Base-by-base conservation (phyloP, 2,329 filamentous ascomycete species). In the Aschersonia sp. region DNA sequence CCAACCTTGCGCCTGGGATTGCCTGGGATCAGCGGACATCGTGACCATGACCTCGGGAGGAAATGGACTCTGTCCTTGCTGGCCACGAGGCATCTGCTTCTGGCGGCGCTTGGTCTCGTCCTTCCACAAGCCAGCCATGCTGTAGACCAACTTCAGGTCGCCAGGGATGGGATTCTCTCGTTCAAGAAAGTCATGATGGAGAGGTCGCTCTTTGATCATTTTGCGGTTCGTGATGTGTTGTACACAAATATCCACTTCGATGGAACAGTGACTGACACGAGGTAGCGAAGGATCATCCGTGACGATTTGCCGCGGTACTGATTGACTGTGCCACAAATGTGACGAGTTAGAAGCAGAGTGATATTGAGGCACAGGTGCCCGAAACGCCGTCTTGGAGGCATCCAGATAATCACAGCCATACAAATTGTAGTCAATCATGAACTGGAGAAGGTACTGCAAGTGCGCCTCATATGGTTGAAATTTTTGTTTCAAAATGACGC, bases 351-450 rank as follows among this genome's bases (percentile, higher is more conserved):
- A 64, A 5, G 79, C 68, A 29, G 82, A 73, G n/a, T 80, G 69
- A 56, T 78, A 79, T 7, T 75, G 68, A 0, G 89, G 89, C 2
- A 96, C 70, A 0, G 88, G 88, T 2, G 72, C 71, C 47, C 92
- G 79, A 59, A 95, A 96, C 31, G 68, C 72, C 1, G 81, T 78
- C 52, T 79, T 85, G 8, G 70, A 70, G 45, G 80, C 83, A 50
- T 90, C 78, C 53, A 97, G 79, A 57, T 90, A 94, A 48, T 80
- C 83, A 60, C 92, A 98, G 6, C 94, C 94, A 62, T 94, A 97
- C 54, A 98, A 70, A 60, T 96, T 98, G 70, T 94, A 98, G 63
- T 98, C 94, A 53, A 83, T 85, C 92, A 98, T 97, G 78, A 94
- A 98, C 65, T 98, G 94, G 8, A 92, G 73, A 7, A 96, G 68